Conservation (phyloP, 164 flowering plant genomes). For the Magnolia sinica region DNA sequence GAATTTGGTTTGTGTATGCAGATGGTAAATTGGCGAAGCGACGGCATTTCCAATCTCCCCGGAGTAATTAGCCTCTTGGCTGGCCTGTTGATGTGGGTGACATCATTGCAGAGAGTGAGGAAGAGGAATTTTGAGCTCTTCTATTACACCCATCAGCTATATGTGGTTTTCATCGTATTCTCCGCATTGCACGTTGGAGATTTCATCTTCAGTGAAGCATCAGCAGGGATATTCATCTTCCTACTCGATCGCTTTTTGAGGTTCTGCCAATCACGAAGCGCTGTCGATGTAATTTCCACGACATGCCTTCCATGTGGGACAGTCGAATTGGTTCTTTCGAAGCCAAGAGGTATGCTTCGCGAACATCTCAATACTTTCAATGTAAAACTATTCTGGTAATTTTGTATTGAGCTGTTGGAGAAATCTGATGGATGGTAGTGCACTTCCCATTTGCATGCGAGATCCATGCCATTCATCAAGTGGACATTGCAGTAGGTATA, state of each 20-base stretch:
- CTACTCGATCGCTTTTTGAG: conserved; percentile 80
- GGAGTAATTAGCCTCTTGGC: conserved; percentile 73
- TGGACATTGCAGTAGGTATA: no score
- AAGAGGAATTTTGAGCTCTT: conserved; percentile 69
- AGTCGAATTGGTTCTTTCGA: conserved; percentile 65
- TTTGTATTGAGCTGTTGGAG: no score
- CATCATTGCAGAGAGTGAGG: conserved; percentile 64
- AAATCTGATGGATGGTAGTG: no score
- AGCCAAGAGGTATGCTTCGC: conserved; percentile 34
- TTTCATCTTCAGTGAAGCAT: conserved; percentile 51
- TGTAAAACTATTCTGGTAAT: no score
- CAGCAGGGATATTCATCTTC: conserved; percentile 75
- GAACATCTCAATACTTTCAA: background rate
- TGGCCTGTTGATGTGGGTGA: conserved; percentile 85
- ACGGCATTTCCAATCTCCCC: conserved; percentile 62
- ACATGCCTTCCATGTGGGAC: conserved; percentile 72
- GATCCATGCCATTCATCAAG: no score
- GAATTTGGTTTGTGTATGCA: conserved; percentile 18
- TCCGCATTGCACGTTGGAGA: conserved; percentile 82
- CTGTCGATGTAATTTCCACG: conserved; percentile 63
- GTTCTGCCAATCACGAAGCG: conserved; percentile 71
- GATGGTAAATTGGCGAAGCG: conserved; percentile 59
- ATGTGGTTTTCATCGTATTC: conserved; percentile 65
- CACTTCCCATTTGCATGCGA: no score
- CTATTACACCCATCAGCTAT: conserved; percentile 92